These are phyloP conservation scores for Fagus sylvatica DNA, from an alignment of 306 rosid species.

Conservation along the genomic window DNA sequence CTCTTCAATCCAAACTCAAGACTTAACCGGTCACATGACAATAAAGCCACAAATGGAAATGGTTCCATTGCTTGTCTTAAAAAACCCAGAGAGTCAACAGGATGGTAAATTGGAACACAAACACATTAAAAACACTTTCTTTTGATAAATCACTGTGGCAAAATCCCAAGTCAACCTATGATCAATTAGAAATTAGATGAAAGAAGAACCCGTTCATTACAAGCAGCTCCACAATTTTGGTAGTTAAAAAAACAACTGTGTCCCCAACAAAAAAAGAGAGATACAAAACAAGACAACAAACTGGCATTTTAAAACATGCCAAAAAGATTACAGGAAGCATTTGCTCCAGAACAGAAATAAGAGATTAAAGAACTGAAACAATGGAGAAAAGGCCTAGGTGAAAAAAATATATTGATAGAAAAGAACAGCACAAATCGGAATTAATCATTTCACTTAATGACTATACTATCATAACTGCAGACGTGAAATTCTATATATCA, in stretches of 20 bases:
- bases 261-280: background rate
- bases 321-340: conserved; percentile 64
- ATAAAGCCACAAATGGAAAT: no score
- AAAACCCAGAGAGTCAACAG: no score
- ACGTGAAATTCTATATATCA: conserved; percentile 31
- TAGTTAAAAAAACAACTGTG: background rate
- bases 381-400: background rate
- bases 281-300: conserved; percentile 36
- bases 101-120: background rate
- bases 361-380: conserved; percentile 22
- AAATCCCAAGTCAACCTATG: background rate
- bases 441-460: conserved; percentile 42
- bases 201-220: conserved; percentile 30
- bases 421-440: conserved; percentile 31
- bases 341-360: conserved; percentile 55
- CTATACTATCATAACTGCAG: conserved; percentile 38
- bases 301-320: conserved; percentile 89
- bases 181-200: background rate
- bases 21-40: no score
- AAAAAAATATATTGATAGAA: background rate
- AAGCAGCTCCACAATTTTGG: conserved; percentile 38
- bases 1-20: no score
- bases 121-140: background rate
- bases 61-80: no score
- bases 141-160: background rate